Percentiles rank a stretch among this genome's conserved stretches.
phyloP scores from a whole-genome alignment of 345 rosid species.

The Geranium rotundifolium region DNA sequence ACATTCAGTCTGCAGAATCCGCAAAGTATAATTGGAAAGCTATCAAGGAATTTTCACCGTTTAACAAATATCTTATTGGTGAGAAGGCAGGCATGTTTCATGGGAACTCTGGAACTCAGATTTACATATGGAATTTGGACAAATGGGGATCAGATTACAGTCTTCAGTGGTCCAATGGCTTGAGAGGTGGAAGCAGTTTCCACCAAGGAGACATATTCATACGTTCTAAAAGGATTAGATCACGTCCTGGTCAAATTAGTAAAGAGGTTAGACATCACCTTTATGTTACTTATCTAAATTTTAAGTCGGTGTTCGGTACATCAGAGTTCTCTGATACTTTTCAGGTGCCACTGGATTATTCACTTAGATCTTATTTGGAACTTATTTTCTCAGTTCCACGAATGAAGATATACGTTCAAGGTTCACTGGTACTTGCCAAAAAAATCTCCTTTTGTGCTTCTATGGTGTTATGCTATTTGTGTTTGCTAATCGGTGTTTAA shows the following conservation, averaged over 20 bases:
- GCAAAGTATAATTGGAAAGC: conserved; percentile 25
- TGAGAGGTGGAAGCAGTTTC: conserved; percentile 24
- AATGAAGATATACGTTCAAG: conserved; percentile 27
- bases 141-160: conserved; percentile 25
- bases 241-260: conserved; percentile 28
- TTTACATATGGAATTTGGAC: conserved; percentile 27
- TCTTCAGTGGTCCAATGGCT: conserved; percentile 14
- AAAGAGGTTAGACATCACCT: conserved; percentile 12
- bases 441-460: background rate
- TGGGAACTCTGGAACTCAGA: conserved; percentile 20
- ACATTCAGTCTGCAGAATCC: conserved; percentile 16
- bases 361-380: conserved; percentile 25
- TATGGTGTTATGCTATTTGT: background rate
- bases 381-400: conserved; percentile 25
- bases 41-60: conserved; percentile 23
- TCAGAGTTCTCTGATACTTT: conserved; percentile 3
- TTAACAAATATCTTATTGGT: conserved; percentile 31
- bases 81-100: conserved; percentile 21
- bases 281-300: background rate
- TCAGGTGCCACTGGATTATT: conserved; percentile 24
- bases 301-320: background rate
- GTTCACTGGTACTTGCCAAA: conserved; percentile 19
- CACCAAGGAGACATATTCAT: conserved; percentile 28
- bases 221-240: conserved; percentile 23
- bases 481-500: conserved; percentile 2